A percentile compares a stretch with the other conserved stretches of the same genome.
These are phyloP conservation scores for Aspergillus viridinutans DNA, from an alignment of 2,329 filamentous ascomycete genomes.

Conservation along the genomic window DNA sequence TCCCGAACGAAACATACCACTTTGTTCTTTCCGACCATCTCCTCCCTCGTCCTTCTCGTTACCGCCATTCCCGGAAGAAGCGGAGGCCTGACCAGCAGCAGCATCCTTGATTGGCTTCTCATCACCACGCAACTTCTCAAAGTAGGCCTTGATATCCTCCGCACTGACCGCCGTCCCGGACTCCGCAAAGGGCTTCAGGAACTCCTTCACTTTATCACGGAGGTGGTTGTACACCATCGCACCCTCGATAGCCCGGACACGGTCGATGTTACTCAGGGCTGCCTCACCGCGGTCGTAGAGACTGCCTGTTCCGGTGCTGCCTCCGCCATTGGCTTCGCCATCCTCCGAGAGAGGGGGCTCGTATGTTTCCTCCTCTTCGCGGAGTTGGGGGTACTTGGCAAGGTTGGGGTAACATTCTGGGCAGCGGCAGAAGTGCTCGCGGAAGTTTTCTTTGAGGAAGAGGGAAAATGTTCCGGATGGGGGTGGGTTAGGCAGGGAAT, in stretches of 20 bases:
- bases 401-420: slow-evolving; percentile 72
- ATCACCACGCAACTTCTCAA: slow-evolving; percentile 89
- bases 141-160: slow-evolving; percentile 94
- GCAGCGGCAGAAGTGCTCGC: slow-evolving; percentile 78
- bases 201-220: slow-evolving; percentile 91
- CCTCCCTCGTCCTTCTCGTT: slow-evolving; percentile 25
- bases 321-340: slow-evolving; percentile 47
- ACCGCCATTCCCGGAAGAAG: slow-evolving; percentile 28
- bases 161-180: slow-evolving; percentile 83
- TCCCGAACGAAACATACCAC: slow-evolving; percentile 35
- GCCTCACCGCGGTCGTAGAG: slow-evolving; percentile 89
- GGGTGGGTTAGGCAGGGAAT: slow-evolving; percentile 51
- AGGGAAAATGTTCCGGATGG: slow-evolving; percentile 66
- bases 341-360: slow-evolving; percentile 79
- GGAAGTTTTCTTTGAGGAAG: slow-evolving; percentile 76
- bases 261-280: slow-evolving; percentile 84
- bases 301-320: slow-evolving; percentile 66
- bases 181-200: slow-evolving; percentile 90
- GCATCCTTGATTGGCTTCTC: slow-evolving; percentile 67
- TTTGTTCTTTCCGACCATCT: slow-evolving; percentile 44
- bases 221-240: slow-evolving; percentile 98
- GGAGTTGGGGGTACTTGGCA: slow-evolving; percentile 68
- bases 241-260: slow-evolving; percentile 88
- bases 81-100: slow-evolving; percentile 50
- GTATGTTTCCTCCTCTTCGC: slow-evolving; percentile 92